phyloP scores from a whole-genome alignment of 2,329 filamentous ascomycete genomes.

The Camillea tinctor region DNA sequence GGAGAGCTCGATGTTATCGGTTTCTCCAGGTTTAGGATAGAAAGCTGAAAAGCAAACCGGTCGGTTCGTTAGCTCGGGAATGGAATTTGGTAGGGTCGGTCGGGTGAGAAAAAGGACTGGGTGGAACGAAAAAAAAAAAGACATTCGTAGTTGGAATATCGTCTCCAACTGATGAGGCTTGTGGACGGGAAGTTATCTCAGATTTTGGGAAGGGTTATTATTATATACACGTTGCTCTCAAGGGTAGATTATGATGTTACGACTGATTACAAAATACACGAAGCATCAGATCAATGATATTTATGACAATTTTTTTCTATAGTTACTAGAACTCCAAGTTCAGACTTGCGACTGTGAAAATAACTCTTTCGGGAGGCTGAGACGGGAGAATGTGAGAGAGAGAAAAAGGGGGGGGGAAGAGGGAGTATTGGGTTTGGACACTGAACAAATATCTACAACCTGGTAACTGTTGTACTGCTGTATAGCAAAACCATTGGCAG shows the following conservation, averaged over 20 bases:
- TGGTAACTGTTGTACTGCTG: not conserved
- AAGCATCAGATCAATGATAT: not conserved
- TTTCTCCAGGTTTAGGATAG: not conserved
- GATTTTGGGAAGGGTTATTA: not conserved
- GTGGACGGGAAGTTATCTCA: not conserved
- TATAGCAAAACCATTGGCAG: not conserved
- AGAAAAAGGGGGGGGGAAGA: not conserved
- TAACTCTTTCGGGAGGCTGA: not conserved
- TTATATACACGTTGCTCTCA: not conserved
- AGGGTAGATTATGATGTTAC: not conserved
- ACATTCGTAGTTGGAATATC: not conserved
- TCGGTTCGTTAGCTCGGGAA: not conserved
- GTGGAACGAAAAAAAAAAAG: not conserved
- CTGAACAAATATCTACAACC: not conserved
- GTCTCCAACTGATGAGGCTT: not conserved
- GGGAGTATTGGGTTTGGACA: no score
- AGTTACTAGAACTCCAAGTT: no score
- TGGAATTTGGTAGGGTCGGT: not conserved
- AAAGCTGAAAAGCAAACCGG: not conserved
- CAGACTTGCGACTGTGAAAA: no score
- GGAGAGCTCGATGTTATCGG: not conserved
- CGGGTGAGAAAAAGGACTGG: not conserved
- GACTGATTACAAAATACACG: not conserved
- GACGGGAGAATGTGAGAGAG: not conserved
- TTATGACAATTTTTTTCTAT: not conserved